These are phyloP conservation scores for Dipodascus geniculatus DNA, from an alignment of 805 yeast genomes.

Conservation along the genomic window DNA sequence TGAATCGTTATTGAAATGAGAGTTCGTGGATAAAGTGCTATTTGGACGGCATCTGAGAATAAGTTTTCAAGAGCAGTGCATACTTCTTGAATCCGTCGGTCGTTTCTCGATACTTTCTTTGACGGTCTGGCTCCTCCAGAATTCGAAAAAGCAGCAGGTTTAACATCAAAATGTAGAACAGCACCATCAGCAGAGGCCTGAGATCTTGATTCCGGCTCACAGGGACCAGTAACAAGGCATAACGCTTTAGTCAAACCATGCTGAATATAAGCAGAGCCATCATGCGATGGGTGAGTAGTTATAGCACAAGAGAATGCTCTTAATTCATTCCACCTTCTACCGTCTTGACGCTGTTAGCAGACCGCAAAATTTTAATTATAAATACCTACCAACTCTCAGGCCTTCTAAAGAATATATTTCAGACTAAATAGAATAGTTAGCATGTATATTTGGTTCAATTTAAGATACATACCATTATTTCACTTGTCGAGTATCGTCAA, in stretches of 20 bases:
- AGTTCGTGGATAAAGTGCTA: conserved; percentile 72
- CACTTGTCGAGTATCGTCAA: no score
- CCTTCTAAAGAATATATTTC: conserved; percentile 96
- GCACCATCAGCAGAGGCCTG: conserved; percentile 37
- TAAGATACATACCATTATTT: not conserved
- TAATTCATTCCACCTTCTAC: conserved; percentile 90
- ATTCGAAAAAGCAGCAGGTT: conserved; percentile 72
- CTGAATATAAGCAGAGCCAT: conserved; percentile 86
- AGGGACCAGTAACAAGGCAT: conserved; percentile 81
- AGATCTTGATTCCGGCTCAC: conserved; percentile 57
- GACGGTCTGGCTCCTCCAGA: conserved; percentile 47
- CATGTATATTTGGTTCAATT: not conserved
- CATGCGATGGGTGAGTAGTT: conserved; percentile 71
- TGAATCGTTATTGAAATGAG: conserved; percentile 63
- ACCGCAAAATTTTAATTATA: not conserved
- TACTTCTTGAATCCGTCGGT: conserved; percentile 31
- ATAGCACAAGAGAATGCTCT: conserved; percentile 70
- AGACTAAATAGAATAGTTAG: conserved; percentile 6
- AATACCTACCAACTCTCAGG: conserved; percentile 39
- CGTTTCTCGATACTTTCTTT: conserved; percentile 48
- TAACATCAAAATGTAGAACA: conserved; percentile 48
- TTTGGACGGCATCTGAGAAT: conserved; percentile 47
- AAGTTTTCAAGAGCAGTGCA: conserved; percentile 22
- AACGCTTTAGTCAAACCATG: conserved; percentile 86
- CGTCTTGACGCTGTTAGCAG: no score